These are phyloP conservation scores for Conticribra weissflogii DNA, from an alignment of 108 stramenopile species.

Conservation along the genomic window DNA sequence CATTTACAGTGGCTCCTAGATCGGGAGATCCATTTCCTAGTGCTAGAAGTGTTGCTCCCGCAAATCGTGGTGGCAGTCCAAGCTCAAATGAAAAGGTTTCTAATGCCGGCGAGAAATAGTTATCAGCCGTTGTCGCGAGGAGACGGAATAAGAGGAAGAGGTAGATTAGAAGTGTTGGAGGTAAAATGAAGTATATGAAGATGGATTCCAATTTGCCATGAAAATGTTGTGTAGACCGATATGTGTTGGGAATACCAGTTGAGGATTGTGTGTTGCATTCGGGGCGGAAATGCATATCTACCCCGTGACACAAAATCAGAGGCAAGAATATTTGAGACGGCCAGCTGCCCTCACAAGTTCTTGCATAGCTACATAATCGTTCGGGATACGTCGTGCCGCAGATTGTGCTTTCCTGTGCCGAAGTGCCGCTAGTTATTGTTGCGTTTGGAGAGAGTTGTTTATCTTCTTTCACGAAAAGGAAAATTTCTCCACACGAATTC, in stretches of 20 bases:
- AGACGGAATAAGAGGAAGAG: slow-evolving; percentile 52
- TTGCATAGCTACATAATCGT: slow-evolving; percentile 30
- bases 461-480: not conserved
- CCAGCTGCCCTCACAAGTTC: slow-evolving; percentile 25
- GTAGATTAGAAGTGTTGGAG: slow-evolving; percentile 25
- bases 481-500: too few species aligned
- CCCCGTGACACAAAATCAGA: slow-evolving; percentile 26
- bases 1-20: slow-evolving; percentile 66
- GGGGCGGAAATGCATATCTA: not conserved
- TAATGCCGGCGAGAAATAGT: slow-evolving; percentile 77
- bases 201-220: not conserved
- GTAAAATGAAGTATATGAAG: slow-evolving; percentile 21
- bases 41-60: slow-evolving; percentile 84
- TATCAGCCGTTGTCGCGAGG: slow-evolving; percentile 79
- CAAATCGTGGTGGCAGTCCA: slow-evolving; percentile 69
- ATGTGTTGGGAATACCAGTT: not conserved
- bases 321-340: slow-evolving; percentile 34
- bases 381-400: not conserved
- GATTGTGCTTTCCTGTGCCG: too few species aligned
- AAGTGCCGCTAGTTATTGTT: not conserved
- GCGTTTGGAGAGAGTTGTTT: not conserved
- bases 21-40: slow-evolving; percentile 88
- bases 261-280: not conserved
- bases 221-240: not conserved
- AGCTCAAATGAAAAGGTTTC: slow-evolving; percentile 59